Evolutionary conservation across 306 rosid species (phyloP).

Genomic region (Hippophae rhamnoides): DNA sequence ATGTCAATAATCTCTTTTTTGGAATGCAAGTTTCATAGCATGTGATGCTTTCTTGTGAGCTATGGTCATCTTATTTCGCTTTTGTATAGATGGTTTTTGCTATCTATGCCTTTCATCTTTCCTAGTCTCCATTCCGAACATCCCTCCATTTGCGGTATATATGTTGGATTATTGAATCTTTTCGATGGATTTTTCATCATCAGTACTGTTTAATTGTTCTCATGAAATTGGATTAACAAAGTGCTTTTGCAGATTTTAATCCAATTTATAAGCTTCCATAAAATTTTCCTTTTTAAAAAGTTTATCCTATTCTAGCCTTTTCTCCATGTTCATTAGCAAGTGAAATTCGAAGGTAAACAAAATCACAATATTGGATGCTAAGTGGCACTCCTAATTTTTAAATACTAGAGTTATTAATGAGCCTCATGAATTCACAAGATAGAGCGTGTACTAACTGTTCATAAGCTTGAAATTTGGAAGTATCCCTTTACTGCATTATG

Average conservation of each 20-base stretch:
- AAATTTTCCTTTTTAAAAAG: not conserved
- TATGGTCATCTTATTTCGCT: conserved; percentile 20
- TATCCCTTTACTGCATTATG: too few relatives aligned
- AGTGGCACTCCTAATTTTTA: not conserved
- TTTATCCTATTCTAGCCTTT: not conserved
- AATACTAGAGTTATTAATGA: not conserved
- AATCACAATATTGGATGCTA: not conserved
- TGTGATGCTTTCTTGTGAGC: conserved; percentile 72
- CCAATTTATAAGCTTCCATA: too few relatives aligned
- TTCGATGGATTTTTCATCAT: not conserved
- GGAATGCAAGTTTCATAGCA: conserved; percentile 29
- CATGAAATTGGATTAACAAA: not conserved
- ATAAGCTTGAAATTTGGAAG: not conserved
- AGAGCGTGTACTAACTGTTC: not conserved
- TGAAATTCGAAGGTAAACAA: conserved; percentile 1
- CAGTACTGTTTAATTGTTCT: not conserved
- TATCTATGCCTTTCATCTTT: conserved; percentile 17
- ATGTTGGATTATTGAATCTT: conserved; percentile 3
- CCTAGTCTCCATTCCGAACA: conserved; percentile 10
- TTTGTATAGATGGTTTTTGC: not conserved
- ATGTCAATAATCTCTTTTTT: conserved; percentile 22
- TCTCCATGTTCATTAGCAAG: not conserved
- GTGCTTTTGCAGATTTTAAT: too few relatives aligned
- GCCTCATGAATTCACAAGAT: not conserved
- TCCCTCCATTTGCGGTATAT: conserved; percentile 16